A percentile compares a stretch with the other conserved stretches of the same genome.
Conservation (phyloP, 208 protist genomes). For the Leishmania martiniquensis region DNA sequence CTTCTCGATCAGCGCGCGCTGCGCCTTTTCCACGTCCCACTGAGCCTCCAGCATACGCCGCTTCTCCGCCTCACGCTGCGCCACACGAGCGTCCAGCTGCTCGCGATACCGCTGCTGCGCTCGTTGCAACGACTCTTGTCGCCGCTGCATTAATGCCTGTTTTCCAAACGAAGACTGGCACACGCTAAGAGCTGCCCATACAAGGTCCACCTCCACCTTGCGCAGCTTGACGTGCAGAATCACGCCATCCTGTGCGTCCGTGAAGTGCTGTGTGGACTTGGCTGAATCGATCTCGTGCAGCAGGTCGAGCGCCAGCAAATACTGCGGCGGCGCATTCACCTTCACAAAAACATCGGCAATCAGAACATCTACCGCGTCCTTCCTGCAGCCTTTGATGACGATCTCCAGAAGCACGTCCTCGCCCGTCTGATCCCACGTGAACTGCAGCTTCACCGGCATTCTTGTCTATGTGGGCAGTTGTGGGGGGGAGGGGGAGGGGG, state of each 20-base stretch:
- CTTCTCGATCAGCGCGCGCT: constrained; percentile 79
- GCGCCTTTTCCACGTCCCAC: constrained; percentile 89
- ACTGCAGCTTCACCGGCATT: constrained; percentile 88
- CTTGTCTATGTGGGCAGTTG: neutral
- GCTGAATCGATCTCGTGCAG: constrained; percentile 67
- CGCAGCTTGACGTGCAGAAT: constrained; percentile 66
- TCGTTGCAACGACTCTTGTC: constrained; percentile 59
- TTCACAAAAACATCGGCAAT: constrained; percentile 85
- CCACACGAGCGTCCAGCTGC: constrained; percentile 63
- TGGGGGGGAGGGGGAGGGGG: no score
- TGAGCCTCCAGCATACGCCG: constrained; percentile 88
- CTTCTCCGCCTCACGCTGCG: constrained; percentile 77
- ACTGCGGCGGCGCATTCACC: constrained; percentile 84
- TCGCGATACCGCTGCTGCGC: constrained; percentile 77
- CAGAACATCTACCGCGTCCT: constrained; percentile 87
- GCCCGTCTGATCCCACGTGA: constrained; percentile 88
- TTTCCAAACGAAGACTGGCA: constrained; percentile 32
- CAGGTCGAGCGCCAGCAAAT: constrained; percentile 88
- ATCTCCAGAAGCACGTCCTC: constrained; percentile 76
- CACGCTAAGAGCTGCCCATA: constrained; percentile 75
- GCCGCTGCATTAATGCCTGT: constrained; percentile 58
- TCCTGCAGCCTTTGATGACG: constrained; percentile 79
- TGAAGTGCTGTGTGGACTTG: constrained; percentile 62
- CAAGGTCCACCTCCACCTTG: constrained; percentile 46
- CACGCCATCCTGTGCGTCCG: constrained; percentile 21